phyloP scores from a whole-genome alignment of 2,329 filamentous ascomycete species.

The Aquanectria penicillioides region DNA sequence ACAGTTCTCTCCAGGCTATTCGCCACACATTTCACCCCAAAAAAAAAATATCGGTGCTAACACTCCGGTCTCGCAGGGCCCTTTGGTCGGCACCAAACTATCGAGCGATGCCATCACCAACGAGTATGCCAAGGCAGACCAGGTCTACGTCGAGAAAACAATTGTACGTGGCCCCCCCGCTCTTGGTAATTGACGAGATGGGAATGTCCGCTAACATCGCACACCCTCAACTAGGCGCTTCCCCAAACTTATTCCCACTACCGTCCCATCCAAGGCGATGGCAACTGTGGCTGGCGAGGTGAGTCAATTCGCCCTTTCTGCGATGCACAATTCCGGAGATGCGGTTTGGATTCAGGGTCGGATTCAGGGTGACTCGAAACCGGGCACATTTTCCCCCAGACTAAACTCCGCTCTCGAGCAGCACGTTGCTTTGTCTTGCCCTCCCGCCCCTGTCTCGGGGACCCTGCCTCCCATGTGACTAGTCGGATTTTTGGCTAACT shows the following conservation, averaged over 20 bases:
- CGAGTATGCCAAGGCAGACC: slow-evolving; percentile 90
- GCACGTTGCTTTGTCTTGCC: slow-evolving; percentile 26
- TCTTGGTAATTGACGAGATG: slow-evolving; percentile 16
- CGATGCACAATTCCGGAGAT: slow-evolving; percentile 5
- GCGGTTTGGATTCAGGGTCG: no score
- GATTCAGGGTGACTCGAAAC: no score
- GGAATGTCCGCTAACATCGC: slow-evolving; percentile 24
- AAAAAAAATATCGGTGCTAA: slow-evolving; percentile 21
- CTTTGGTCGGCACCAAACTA: slow-evolving; percentile 81
- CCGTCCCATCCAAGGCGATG: slow-evolving; percentile 88
- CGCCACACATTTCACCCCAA: slow-evolving; percentile 4
- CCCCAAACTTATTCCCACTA: slow-evolving; percentile 88
- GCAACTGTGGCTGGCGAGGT: slow-evolving; percentile 99
- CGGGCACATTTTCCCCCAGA: slow-evolving; percentile 17
- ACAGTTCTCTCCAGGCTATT: slow-evolving; percentile 12
- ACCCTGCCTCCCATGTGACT: slow-evolving; percentile 13
- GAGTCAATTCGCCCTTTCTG: slow-evolving; percentile 51
- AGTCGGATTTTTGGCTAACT: slow-evolving; percentile 13
- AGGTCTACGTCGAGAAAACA: slow-evolving; percentile 86
- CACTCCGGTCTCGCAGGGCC: slow-evolving; percentile 69
- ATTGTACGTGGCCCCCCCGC: slow-evolving; percentile 65
- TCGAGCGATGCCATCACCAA: slow-evolving; percentile 80
- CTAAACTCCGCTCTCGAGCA: slow-evolving; percentile 15
- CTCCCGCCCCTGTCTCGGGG: slow-evolving; percentile 31
- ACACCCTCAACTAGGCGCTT: slow-evolving; percentile 68